Evolutionary conservation across 2,329 filamentous ascomycete species (phyloP), one percentile per base, ranked within the genome.

Genomic region (Alternaria tenuissima): DNA sequence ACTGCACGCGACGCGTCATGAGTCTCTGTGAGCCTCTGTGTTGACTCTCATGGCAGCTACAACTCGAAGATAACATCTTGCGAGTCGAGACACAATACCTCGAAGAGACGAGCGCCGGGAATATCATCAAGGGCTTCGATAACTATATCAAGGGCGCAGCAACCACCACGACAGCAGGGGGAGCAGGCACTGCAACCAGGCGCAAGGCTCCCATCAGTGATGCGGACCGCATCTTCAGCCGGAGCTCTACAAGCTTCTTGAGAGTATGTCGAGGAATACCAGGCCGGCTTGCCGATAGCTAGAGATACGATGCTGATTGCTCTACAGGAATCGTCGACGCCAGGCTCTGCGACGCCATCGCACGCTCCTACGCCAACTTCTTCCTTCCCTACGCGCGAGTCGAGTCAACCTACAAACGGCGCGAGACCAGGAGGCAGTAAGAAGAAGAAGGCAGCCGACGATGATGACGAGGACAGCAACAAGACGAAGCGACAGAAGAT

Each of bases 121-220:
- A 99, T 81, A 98, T 99, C 76, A 94, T 99, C 77, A 93, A 92
- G 49, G 95, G 95, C 22, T 99, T 99, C 79, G 95, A 99, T 79
- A 96, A 93, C 76, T 99, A 98, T 81, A 96, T 97, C 83, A 99
- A 99, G 80, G 94, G 92, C 55, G 74, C 87, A 8, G 87, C 88
- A n/a, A 83, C 85, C 2, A 85, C 88, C 11, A 84, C 87, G 67
- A 84, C 81, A 4, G 74, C 78, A 5, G 71, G 75, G 55, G 79
- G 78, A 28, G 69, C 70, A 46, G 79, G 75, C 57, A 79, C 73
- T 36, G 73, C 67, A 61, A 77, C 90, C 73, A 86, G 89, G 72
- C 87, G 91, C 77, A 84, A 81, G 61, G 81, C 86, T 24, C 86
- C 86, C 5, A 82, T 90, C 49, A 84, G 84, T 62, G 91, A 94